phyloP scores from a whole-genome alignment of 2,329 filamentous ascomycete species.

The Cladosporium oxysporum region DNA sequence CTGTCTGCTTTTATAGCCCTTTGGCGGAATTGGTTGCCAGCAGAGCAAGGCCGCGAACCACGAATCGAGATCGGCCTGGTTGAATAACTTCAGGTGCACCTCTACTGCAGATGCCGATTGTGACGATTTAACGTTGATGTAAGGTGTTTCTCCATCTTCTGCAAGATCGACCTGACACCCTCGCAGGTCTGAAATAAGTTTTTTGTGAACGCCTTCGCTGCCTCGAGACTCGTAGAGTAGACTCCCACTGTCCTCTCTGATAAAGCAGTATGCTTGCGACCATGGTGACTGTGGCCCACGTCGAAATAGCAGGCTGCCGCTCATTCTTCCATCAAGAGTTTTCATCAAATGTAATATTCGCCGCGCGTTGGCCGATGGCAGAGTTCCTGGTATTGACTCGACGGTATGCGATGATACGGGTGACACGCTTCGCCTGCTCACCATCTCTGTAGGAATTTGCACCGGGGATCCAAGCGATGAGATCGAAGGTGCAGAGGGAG shows the following conservation, averaged over 20 bases:
- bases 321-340: constrained; percentile 75
- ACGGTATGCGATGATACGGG: constrained; percentile 33
- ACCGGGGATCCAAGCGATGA: constrained; percentile 33
- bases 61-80: constrained; percentile 68
- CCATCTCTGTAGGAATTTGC: constrained; percentile 26
- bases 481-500: constrained; percentile 34
- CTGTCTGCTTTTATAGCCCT: constrained; percentile 56
- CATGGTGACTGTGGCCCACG: constrained; percentile 62
- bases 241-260: constrained; percentile 73
- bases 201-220: constrained; percentile 63
- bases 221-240: constrained; percentile 74
- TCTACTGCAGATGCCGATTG: constrained; percentile 63
- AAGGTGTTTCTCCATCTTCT: constrained; percentile 48
- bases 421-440: constrained; percentile 32
- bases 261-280: constrained; percentile 72
- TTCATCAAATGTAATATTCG: constrained; percentile 76
- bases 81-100: constrained; percentile 65
- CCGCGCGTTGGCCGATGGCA: constrained; percentile 62
- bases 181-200: constrained; percentile 71
- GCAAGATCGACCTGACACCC: constrained; percentile 67
- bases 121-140: constrained; percentile 54
- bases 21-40: constrained; percentile 74
- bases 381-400: constrained; percentile 33
- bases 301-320: constrained; percentile 73
- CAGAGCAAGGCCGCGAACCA: constrained; percentile 80